phyloP scores from a whole-genome alignment of 1,139 yeast genomes.

The Kluyveromyces marxianus region DNA sequence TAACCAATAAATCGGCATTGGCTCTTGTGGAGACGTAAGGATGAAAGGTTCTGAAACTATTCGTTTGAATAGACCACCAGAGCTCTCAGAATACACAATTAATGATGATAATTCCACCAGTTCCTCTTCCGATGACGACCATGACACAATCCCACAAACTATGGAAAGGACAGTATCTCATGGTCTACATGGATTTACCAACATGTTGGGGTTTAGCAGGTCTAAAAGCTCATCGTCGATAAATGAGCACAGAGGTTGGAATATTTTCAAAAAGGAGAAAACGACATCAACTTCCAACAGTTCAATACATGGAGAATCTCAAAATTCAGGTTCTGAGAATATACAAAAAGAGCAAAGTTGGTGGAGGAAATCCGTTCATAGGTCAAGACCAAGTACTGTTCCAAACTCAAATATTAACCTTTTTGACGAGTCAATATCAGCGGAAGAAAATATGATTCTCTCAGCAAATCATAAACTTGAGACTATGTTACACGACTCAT shows the following conservation, averaged over 20 bases:
- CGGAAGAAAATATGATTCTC: conserved; percentile 2
- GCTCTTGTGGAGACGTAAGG: neutral
- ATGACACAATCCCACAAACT: neutral
- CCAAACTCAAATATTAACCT: neutral
- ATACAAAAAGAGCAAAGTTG: neutral
- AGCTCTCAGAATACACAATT: conserved; percentile 10
- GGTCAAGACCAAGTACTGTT: conserved; percentile 1
- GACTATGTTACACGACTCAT: conserved; percentile 1
- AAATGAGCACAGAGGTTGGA: conserved; percentile 2
- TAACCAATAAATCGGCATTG: neutral
- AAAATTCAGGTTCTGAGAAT: neutral
- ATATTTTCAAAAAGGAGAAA: neutral
- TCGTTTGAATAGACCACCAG: conserved; percentile 6
- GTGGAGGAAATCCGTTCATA: conserved; percentile 1
- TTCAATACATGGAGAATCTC: neutral
- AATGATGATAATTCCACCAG: conserved; percentile 7
- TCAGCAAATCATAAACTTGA: conserved; percentile 1
- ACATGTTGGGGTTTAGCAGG: conserved; percentile 1
- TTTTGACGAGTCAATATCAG: neutral
- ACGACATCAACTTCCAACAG: neutral
- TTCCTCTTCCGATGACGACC: neutral
- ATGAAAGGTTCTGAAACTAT: conserved; percentile 4
- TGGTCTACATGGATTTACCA: conserved; percentile 1
- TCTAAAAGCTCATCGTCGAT: conserved; percentile 3
- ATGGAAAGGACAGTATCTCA: neutral